A percentile compares a stretch with the other conserved stretches of the same genome.
Conservation (phyloP, 371 early-diverging fungal genomes). For the Mucor velutinosus region DNA sequence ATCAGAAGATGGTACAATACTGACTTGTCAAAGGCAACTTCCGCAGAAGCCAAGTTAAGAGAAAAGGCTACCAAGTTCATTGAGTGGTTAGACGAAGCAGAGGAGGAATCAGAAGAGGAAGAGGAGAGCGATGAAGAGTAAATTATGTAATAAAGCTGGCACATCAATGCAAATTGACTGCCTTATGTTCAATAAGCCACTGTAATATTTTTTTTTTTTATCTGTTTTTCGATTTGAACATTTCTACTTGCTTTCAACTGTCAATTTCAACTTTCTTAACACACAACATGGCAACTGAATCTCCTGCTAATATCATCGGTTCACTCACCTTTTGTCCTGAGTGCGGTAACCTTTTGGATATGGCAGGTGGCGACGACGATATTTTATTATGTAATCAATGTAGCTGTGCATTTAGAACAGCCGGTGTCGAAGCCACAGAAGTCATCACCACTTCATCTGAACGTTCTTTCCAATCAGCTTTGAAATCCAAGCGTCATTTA, state of each 20-base stretch:
- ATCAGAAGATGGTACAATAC: conserved; percentile 76
- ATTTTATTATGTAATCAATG: conserved; percentile 82
- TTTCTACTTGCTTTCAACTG: neutral
- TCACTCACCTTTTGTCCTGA: conserved; percentile 85
- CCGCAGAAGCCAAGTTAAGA: conserved; percentile 41
- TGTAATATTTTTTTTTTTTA: conserved; percentile 15
- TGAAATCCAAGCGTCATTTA: conserved; percentile 71
- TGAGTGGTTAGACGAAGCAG: conserved; percentile 71
- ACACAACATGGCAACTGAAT: conserved; percentile 16
- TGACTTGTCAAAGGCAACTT: conserved; percentile 33
- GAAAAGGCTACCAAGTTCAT: conserved; percentile 61
- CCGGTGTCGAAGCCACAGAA: conserved; percentile 76
- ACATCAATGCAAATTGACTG: neutral
- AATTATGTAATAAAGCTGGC: neutral
- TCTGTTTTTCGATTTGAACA: conserved; percentile 12
- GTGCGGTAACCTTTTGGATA: conserved; percentile 88
- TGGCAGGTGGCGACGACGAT: conserved; percentile 72
- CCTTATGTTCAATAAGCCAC: conserved; percentile 1
- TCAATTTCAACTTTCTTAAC: neutral
- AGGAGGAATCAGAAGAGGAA: conserved; percentile 46
- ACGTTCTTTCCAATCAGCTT: conserved; percentile 81
- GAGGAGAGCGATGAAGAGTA: conserved; percentile 29
- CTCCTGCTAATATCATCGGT: conserved; percentile 49
- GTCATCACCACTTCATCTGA: conserved; percentile 75
- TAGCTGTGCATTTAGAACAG: conserved; percentile 66